Evolutionary conservation across 2,329 filamentous ascomycete species (phyloP).

Genomic region (Nemania sp.): DNA sequence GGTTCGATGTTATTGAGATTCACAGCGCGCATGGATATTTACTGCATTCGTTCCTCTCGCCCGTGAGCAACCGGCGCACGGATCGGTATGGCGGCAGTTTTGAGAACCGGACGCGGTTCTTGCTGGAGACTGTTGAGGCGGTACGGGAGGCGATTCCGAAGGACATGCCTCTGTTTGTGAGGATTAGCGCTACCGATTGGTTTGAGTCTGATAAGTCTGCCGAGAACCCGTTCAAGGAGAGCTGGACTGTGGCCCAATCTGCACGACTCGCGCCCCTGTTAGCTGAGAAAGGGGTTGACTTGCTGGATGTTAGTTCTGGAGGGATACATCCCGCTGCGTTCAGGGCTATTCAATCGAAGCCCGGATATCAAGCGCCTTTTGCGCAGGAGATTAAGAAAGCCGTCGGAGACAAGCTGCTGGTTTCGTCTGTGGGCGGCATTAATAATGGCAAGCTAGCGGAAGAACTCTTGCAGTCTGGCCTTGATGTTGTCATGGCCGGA

Average conservation of each 20-base stretch:
- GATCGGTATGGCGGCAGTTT: constrained; percentile 70
- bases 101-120: constrained; percentile 71
- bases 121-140: constrained; percentile 67
- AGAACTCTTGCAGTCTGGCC: constrained; percentile 46
- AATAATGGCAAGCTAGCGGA: constrained; percentile 50
- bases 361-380: constrained; percentile 68
- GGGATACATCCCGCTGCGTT: constrained; percentile 54
- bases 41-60: constrained; percentile 69
- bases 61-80: constrained; percentile 68
- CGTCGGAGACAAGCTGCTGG: constrained; percentile 63
- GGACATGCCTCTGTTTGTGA: constrained; percentile 68
- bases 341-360: constrained; percentile 52
- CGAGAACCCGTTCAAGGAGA: constrained; percentile 42
- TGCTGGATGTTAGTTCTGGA: constrained; percentile 69
- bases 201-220: constrained; percentile 63
- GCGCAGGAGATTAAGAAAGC: constrained; percentile 67
- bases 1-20: constrained; percentile 69
- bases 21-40: constrained; percentile 82
- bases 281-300: constrained; percentile 66
- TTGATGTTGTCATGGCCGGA: constrained; percentile 56
- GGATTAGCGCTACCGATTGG: constrained; percentile 70
- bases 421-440: constrained; percentile 57
- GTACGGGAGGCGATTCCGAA: constrained; percentile 64
- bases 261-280: constrained; percentile 61
- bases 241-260: constrained; percentile 66